Evolutionary conservation across 2,329 filamentous ascomycete species (phyloP), one percentile per base, ranked within the genome.

Genomic region (Lasiodiplodia theobromae): DNA sequence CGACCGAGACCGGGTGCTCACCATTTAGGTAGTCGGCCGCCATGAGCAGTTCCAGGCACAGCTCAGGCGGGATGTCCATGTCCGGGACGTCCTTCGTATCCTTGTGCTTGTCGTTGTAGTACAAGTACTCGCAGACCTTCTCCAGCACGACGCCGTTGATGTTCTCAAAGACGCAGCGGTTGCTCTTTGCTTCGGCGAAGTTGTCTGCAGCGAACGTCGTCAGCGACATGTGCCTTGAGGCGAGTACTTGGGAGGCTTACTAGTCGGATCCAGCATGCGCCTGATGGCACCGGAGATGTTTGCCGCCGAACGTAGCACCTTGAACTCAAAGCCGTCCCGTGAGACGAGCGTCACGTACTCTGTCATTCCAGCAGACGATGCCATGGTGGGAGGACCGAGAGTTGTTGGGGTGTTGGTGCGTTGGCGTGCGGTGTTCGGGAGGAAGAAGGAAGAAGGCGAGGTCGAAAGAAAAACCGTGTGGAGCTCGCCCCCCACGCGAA

Each of bases 51-150:
- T 94, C 92, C 53, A 95, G 84, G 73, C 91, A 94, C 62, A 94
- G 82, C 81, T 94, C 91, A 37, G 91, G 88, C 14, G 91, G 91
- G 69, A 94, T 90, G 18, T 94, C 91, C 89, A 94, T 91, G 75
- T 95, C 92, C 4, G 90, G 89, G 23, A 94, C 91, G 73, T 93
- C 89, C 73, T 90, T 89, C 72, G 84, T 84, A 72, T 93, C 86
- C 64, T 86, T 86, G 79, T 92, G 86, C 74, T 89, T 90, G 80
- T 93, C 90, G 83, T 91, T 92, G 82, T 94, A 94, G 77, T 93
- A 92, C 71, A 94, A 90, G 80, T 94, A 95, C 80, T 94, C 91
- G 78, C 90, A 91, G 38, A 94, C 89, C 77, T 93, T 93, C 78
- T 94, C 92, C 2, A 95, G 87, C 6, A 94, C 87, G 66, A 90